phyloP scores from a whole-genome alignment of 257 asterid species.

The Ehretia macrophylla region DNA sequence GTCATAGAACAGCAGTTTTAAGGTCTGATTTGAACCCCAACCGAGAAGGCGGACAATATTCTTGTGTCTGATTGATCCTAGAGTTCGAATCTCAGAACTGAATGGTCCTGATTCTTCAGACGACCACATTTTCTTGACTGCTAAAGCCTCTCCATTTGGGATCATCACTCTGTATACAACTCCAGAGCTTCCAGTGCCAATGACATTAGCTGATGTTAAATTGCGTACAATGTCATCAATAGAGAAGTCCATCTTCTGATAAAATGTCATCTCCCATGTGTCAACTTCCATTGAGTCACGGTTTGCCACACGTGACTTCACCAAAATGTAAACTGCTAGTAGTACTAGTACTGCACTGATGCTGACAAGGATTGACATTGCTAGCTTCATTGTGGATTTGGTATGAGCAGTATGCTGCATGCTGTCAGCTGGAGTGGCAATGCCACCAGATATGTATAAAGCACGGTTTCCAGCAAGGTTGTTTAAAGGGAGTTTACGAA shows the following conservation, averaged over 20 bases:
- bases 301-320: constrained; percentile 43
- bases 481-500: constrained; percentile 62
- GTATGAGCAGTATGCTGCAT: constrained; percentile 33
- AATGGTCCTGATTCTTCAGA: constrained; percentile 76
- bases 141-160: constrained; percentile 61
- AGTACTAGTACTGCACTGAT: constrained; percentile 67
- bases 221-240: constrained; percentile 63
- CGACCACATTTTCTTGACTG: constrained; percentile 97
- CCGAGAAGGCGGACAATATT: constrained; percentile 88
- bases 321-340: constrained; percentile 55
- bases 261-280: constrained; percentile 79
- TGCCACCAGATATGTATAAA: constrained; percentile 53
- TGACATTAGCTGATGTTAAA: constrained; percentile 76
- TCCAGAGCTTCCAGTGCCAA: constrained; percentile 98
- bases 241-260: constrained; percentile 77
- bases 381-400: constrained; percentile 60
- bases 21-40: constrained; percentile 71
- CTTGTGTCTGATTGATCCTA: constrained; percentile 89
- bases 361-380: constrained; percentile 83
- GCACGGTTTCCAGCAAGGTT: constrained; percentile 67
- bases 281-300: constrained; percentile 34
- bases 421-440: constrained; percentile 45
- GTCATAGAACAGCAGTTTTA: constrained; percentile 82
- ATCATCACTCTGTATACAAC: constrained; percentile 76
- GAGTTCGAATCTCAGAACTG: constrained; percentile 66